Evolutionary conservation across 179 eudicot species (phyloP).

Genomic region (Amaranthus tricolor): DNA sequence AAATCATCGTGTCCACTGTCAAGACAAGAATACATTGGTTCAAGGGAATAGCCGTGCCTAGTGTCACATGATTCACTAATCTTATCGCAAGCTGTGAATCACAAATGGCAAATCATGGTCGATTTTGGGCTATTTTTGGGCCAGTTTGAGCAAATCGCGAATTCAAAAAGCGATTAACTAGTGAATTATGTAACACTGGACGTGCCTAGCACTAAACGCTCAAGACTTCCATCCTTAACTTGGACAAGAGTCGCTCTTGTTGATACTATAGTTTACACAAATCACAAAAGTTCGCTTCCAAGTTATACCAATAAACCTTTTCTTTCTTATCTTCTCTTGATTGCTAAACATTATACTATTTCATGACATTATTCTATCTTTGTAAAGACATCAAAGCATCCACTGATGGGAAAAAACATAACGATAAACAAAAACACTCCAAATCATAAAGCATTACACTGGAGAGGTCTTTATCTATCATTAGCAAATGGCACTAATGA

Average conservation of each 20-base stretch:
- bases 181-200: too few species aligned
- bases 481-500: not conserved
- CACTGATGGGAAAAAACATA: not conserved
- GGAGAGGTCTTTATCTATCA: too few species aligned
- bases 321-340: not conserved
- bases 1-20: not conserved
- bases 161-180: too few species aligned
- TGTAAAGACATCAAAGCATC: not conserved
- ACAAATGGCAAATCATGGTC: too few species aligned
- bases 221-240: not conserved
- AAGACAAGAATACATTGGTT: not conserved
- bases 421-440: not conserved
- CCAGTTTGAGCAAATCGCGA: too few species aligned
- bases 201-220: not conserved
- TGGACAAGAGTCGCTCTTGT: not conserved
- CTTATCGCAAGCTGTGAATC: too few species aligned
- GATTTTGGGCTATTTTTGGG: too few species aligned
- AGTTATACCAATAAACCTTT: conserved; percentile 9
- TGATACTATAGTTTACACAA: not conserved
- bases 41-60: not conserved
- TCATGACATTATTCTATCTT: not conserved
- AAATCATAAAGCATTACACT: too few species aligned
- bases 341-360: not conserved
- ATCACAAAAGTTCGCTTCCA: not conserved
- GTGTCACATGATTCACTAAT: too few species aligned